These are phyloP conservation scores for Teunomyces pallodes DNA, from an alignment of 805 yeast genomes.

Conservation along the genomic window DNA sequence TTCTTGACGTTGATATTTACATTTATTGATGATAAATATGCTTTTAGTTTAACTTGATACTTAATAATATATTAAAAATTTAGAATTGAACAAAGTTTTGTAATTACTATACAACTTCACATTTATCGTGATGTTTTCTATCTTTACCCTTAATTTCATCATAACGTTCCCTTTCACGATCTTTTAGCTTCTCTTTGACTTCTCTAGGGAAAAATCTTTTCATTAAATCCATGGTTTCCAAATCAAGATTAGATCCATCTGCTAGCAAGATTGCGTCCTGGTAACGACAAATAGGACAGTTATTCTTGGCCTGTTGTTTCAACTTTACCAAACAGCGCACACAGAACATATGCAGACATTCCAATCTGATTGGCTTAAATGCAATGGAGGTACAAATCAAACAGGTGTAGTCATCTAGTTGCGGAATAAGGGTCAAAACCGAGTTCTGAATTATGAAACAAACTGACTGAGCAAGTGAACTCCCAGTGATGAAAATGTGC, in stretches of 20 bases:
- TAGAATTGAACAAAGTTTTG: background rate
- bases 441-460: slow-evolving; percentile 55
- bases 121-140: slow-evolving; percentile 14
- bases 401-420: slow-evolving; percentile 71
- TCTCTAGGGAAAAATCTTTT: slow-evolving; percentile 64
- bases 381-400: slow-evolving; percentile 72
- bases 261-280: slow-evolving; percentile 54
- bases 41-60: background rate
- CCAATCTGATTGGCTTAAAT: slow-evolving; percentile 64
- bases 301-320: slow-evolving; percentile 54
- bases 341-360: slow-evolving; percentile 69
- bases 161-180: slow-evolving; percentile 44
- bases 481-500: slow-evolving; percentile 44
- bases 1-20: too few species aligned
- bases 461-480: slow-evolving; percentile 51
- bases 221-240: slow-evolving; percentile 50
- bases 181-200: slow-evolving; percentile 58
- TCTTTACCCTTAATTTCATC: slow-evolving; percentile 23
- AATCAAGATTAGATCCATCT: slow-evolving; percentile 58
- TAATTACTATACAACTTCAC: slow-evolving; percentile 12
- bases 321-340: slow-evolving; percentile 68
- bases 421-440: slow-evolving; percentile 61
- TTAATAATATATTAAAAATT: background rate
- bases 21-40: too few species aligned
- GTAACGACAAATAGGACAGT: slow-evolving; percentile 67